phyloP scores from a whole-genome alignment of 2,329 filamentous ascomycete species.

The Macrophomina pseudophaseolina region DNA sequence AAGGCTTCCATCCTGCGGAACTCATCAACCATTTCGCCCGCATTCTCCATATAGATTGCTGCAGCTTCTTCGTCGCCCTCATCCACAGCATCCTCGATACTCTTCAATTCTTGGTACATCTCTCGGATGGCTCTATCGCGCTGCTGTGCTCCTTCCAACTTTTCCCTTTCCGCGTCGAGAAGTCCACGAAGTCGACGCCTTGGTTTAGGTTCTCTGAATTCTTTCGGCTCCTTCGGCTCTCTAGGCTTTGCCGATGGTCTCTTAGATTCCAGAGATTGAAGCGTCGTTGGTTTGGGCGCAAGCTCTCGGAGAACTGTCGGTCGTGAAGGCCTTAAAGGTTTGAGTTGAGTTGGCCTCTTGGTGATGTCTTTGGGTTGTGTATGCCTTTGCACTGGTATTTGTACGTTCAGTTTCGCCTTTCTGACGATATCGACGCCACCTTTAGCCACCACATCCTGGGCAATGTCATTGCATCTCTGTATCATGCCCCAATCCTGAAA shows the following conservation, averaged over 20 bases:
- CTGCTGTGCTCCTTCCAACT: constrained; percentile 34
- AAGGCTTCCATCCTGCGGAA: constrained; percentile 66
- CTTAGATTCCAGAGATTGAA: constrained; percentile 21
- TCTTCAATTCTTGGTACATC: constrained; percentile 53
- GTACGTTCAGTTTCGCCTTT: constrained; percentile 44
- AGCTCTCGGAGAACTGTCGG: constrained; percentile 10
- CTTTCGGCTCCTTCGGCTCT: constrained; percentile 8
- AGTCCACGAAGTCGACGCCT: constrained; percentile 24
- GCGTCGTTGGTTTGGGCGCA: constrained; percentile 19
- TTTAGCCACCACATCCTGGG: constrained; percentile 75
- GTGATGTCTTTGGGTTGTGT: background rate
- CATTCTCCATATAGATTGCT: constrained; percentile 64
- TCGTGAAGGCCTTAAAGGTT: background rate
- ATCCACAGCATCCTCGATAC: constrained; percentile 49
- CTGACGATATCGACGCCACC: constrained; percentile 52
- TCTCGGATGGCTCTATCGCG: constrained; percentile 46
- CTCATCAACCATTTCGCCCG: constrained; percentile 62
- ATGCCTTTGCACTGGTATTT: constrained; percentile 1
- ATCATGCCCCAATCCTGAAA: constrained; percentile 72
- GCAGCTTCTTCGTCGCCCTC: constrained; percentile 56
- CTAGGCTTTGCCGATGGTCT: background rate
- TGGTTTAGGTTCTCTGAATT: constrained; percentile 3
- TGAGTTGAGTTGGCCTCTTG: background rate
- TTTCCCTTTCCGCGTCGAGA: constrained; percentile 18
- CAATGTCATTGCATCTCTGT: constrained; percentile 49